Base-by-base conservation (phyloP, 148 eudicot genomes). In the Suaeda aralocaspica region DNA sequence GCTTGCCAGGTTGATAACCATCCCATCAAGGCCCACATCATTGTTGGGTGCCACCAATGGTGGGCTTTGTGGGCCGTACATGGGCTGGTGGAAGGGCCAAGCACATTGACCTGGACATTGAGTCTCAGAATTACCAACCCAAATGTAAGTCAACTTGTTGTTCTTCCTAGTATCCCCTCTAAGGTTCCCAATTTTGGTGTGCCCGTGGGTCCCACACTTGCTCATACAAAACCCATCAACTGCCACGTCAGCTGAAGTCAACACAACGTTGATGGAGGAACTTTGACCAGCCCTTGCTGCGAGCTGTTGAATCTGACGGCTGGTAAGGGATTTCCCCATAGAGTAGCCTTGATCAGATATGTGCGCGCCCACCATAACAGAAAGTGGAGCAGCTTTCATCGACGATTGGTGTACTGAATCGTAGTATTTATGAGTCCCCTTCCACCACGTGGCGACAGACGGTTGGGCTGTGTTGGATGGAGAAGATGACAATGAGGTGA, bases 21-120 rank as follows among this genome's bases (percentile, higher is more conserved):
- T 84, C 0, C 90, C 90, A 31, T 86, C 90, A 12, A 82, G 19
- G 24, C 90, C 90, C 57, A 86, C 78, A 24, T 86, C 83, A 25
- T 69, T 66, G 72, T 86, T 86, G 1, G 87, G 87, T 1, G 85
- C 83, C 4, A 82, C 81, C 31, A 86, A 29, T 0, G 90, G 81
- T 11, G 82, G 73, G 70, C 76, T 63, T 22, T 86, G 87, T 19
- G 87, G 90, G 50, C 90, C 90, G 82, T 84, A 86, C 14, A 84
- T 84, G 72, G 90, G 90, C 73, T 84, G 85, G 76, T 86, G 87
- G 41, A 82, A 84, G 1, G 89, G 86, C 86, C 86, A 81, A 0
- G 85, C 88, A 39, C 86, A 73, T 56, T 79, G 82, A 3, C 83
- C 80, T 14, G 87, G 81, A 57, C 85, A 80, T 31, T 82, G 80